Evolutionary conservation across 169 alveolate genomes (phyloP), one percentile per base, ranked within the genome.

Genomic region (Cryptosporidium muris): DNA sequence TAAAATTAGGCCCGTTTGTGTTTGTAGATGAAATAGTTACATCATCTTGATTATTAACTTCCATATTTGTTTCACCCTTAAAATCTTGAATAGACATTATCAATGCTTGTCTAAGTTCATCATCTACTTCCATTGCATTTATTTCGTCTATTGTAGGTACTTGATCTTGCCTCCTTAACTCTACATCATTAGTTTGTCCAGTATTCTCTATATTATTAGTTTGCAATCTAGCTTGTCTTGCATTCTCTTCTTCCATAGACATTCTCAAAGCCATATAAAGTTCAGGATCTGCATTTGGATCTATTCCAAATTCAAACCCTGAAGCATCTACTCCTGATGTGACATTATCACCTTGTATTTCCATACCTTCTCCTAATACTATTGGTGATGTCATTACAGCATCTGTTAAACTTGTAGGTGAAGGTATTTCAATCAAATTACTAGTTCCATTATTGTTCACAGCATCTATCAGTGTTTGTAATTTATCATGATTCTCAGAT

Each of bases 251-350:
- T 45, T 74, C 85, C 66, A 91, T 81, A 34, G 95, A 93, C 82
- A 90, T 90, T 65, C 88, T 91, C 38, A 93, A 67, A 6, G 94
- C 97, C 94, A 91, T 89, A 12, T 95, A 95, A n/a, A 93, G 82
- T 80, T 95, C 98, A 3, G 98, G 98, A 65, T 95, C 98, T 12
- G 92, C 81, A 54, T 89, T 89, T n/a, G 98, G 97, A 80, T 95
- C 97, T 47, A 94, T 88, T 34, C 97, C 97, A 52, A 89, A 82
- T 37, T 82, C 92, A 48, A 64, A 64, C 47, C 82, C 89, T 3
- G 66, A 48, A 3, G 68, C 7, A 51, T 82, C 94, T 43, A 89
- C 88, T 8, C 81, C 91, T 3, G 91, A 89, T 37, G 88, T 91
- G 54, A 68, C 91, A 14, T 45, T 80, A n/a, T 53, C 91, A 25